A percentile compares a stretch with the other conserved stretches of the same genome.
These are phyloP conservation scores for Orobanche coerulescens DNA, from an alignment of 257 asterid species.

Conservation along the genomic window DNA sequence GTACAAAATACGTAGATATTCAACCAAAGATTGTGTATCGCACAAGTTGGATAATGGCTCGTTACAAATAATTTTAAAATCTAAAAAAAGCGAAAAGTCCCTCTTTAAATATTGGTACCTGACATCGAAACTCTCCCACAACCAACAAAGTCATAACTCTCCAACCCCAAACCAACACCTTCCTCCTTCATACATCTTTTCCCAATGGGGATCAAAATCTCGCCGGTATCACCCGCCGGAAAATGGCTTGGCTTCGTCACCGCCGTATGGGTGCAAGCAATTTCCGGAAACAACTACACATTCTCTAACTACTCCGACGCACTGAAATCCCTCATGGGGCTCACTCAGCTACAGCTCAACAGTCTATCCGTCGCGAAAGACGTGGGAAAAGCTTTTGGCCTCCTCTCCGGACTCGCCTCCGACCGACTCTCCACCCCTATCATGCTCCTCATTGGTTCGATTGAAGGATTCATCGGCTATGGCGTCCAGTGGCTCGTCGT, in stretches of 20 bases:
- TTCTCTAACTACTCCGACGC: constrained; percentile 92
- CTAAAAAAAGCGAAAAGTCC: too few relatives aligned
- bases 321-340: constrained; percentile 73
- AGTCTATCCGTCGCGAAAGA: constrained; percentile 93
- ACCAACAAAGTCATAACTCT: too few relatives aligned
- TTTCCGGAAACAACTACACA: constrained; percentile 93
- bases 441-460: constrained; percentile 66
- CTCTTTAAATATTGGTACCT: too few relatives aligned
- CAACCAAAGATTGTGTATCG: too few relatives aligned
- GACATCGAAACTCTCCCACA: too few relatives aligned
- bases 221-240: constrained; percentile 65
- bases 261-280: constrained; percentile 97
- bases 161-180: too few relatives aligned
- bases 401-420: constrained; percentile 87
- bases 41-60: too few relatives aligned
- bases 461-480: constrained; percentile 85
- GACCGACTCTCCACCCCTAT: constrained; percentile 67
- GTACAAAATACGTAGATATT: too few relatives aligned
- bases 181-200: too few relatives aligned
- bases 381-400: constrained; percentile 89
- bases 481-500: constrained; percentile 99
- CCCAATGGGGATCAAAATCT: constrained; percentile 36
- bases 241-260: constrained; percentile 93
- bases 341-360: constrained; percentile 86
- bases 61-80: too few relatives aligned